Evolutionary conservation across 1,139 yeast genomes (phyloP).

Genomic region (Candida glucosophila): DNA sequence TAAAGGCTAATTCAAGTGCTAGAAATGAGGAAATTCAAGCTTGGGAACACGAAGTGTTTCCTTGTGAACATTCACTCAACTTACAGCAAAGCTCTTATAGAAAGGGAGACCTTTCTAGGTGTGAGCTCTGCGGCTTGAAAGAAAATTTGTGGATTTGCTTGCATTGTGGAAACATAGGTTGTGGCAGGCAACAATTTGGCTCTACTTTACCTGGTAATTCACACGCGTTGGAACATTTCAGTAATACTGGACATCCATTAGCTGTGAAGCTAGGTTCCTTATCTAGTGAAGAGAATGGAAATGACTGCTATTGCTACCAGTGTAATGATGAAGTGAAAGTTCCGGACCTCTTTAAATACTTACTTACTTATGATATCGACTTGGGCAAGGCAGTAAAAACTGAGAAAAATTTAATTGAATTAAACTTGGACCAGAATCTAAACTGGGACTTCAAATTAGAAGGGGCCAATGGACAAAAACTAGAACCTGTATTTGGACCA

Average conservation of each 20-base stretch:
- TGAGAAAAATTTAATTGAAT: conserved; percentile 79
- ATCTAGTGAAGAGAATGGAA: conserved; percentile 45
- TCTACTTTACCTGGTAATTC: conserved; percentile 81
- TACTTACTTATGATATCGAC: conserved; percentile 64
- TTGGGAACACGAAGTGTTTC: conserved; percentile 82
- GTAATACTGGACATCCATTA: conserved; percentile 52
- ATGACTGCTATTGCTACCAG: conserved; percentile 79
- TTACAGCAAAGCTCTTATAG: conserved; percentile 30
- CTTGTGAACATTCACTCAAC: conserved; percentile 67
- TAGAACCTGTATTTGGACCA: conserved; percentile 58
- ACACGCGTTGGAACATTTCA: conserved; percentile 74
- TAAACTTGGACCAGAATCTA: conserved; percentile 86
- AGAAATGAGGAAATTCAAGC: conserved; percentile 69
- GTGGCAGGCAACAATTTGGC: conserved; percentile 90
- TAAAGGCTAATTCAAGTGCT: conserved; percentile 58
- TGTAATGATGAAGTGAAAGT: conserved; percentile 88
- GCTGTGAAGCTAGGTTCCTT: conserved; percentile 90
- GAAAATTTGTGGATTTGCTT: conserved; percentile 86
- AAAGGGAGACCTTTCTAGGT: conserved; percentile 34
- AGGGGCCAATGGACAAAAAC: conserved; percentile 58
- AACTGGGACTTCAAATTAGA: conserved; percentile 89
- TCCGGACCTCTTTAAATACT: conserved; percentile 42
- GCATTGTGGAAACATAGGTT: conserved; percentile 83
- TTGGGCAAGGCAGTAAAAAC: conserved; percentile 49
- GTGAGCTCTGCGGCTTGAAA: conserved; percentile 52